Evolutionary conservation across 768 basidiomycete genomes (phyloP), one percentile per base, ranked within the genome.

Genomic region (Leccinum boreale): DNA sequence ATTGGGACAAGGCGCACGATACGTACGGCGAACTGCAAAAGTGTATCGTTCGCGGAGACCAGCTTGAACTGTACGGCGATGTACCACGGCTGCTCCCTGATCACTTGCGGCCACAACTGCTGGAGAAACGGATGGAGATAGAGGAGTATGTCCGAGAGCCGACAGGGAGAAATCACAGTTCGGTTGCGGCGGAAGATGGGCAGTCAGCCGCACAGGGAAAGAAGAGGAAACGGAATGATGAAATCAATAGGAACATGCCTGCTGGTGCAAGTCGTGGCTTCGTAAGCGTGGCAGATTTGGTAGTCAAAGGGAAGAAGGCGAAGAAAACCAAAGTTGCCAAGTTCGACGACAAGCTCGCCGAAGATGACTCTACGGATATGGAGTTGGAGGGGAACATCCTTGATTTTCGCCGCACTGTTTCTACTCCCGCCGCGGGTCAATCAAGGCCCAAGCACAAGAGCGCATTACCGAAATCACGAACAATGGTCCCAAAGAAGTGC

Each of bases 1-100:
- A 97, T 65, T 90, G 94, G 78, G 87, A 90, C 53, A 90, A 87
- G 62, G 94, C 97, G 0, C 86, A 92, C 65, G 85, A 82, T 44
- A 85, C 84, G 2, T 96, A 99, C 74, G 83, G 86, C 60, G 86
- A 92, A 64, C 91, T 98, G 3, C 96, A 98, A 70, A 86, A 84
- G 64, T 81, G 87, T 44, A 97, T 99, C 69, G 81, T 87, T 50
- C 85, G 86, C 55, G 94, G 94, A 24, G 87, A 90, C 54, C 81
- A 89, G 60, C 84, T 97, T 31, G 94, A 98, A 70, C 80, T 98
- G 10, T 99, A 94, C 65, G 86, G 81, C n/a, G 97, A 99, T 69
- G 91, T 96, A 52, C 84, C 86, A 57, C 89, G 93, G 0, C 77
- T 99, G 11, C 75, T 98, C 3, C 94, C 96, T 0, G 83, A 81